Evolutionary conservation across 129 eudicot species (phyloP), one percentile per base, ranked within the genome.

Genomic region (Saposhnikovia divaricata): DNA sequence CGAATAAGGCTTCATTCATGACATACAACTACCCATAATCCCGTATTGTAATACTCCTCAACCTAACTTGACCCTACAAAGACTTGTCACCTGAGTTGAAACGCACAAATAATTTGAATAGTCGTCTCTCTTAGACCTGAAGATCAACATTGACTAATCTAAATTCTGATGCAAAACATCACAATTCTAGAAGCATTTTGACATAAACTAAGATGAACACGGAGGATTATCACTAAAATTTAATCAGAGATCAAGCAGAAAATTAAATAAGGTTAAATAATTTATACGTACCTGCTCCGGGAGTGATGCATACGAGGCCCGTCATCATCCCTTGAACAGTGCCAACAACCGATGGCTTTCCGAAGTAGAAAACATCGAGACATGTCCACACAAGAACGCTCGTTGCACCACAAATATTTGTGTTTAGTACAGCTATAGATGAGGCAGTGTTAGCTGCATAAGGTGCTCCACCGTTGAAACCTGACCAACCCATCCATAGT

Each of bases 401-500:
- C 25, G 93, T 91, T 18, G 96, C 96, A 1, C 91, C 96, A 18
- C 85, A 85, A 15, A 91, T 84, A 19, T 91, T 91, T 21, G 96
- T 91, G 84, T 91, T 91, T 28, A 91, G 73, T 21, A 91, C 87
- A 3, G 93, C 96, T 1, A 91, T 65, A 5, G 96, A 87, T 9
- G 96, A 82, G 2, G 82, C 81, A n/a, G 84, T 72, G 74, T 89
- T 91, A 13, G 96, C 96, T 0, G 96, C 90, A 65, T 89, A 87
- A 3, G 96, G 96, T 1, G 96, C 96, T 11, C 96, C 96, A 0
- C 96, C 96, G 53, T 91, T 91, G 80, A 91, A 91, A 40, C 96
- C 96, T 12, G 96, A 89, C 96, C 96, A 91, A 10, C 96, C 96
- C 91, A 91, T 87, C 96, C 93, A 91, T 46, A 91, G 84, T 40